These are phyloP conservation scores for Trichoderma cornu-damae DNA, from an alignment of 2,329 filamentous ascomycete species.

Conservation along the genomic window DNA sequence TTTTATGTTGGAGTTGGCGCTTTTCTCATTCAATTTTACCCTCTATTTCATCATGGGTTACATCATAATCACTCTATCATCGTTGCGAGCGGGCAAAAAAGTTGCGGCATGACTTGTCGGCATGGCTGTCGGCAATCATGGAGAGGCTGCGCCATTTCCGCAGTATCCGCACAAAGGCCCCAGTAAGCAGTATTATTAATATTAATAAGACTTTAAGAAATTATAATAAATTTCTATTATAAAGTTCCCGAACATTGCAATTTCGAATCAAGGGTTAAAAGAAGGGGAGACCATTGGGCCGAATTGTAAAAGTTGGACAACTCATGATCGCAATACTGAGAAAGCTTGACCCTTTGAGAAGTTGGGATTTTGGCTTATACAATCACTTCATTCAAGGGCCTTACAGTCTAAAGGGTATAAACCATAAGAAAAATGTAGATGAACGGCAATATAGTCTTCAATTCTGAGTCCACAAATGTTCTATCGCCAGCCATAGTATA, in stretches of 20 bases:
- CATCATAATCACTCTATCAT: constrained; percentile 2
- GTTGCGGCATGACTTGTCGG: too few relatives aligned
- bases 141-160: constrained; percentile 12
- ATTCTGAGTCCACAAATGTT: not conserved
- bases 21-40: not conserved
- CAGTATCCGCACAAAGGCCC: constrained; percentile 2
- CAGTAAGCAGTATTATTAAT: not conserved
- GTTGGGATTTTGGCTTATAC: not conserved
- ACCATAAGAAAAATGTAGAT: not conserved
- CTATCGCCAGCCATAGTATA: not conserved
- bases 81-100: not conserved
- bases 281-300: not conserved
- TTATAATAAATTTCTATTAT: too few relatives aligned
- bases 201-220: too few relatives aligned
- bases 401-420: not conserved
- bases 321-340: not conserved
- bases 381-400: not conserved
- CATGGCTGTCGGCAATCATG: not conserved
- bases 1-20: not conserved
- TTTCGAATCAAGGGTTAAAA: not conserved
- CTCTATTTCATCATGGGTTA: not conserved
- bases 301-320: not conserved
- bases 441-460: not conserved
- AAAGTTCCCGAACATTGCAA: too few relatives aligned
- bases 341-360: not conserved